Base-by-base conservation (phyloP, 1,139 yeast genomes). In the Hyphopichia burtonii region DNA sequence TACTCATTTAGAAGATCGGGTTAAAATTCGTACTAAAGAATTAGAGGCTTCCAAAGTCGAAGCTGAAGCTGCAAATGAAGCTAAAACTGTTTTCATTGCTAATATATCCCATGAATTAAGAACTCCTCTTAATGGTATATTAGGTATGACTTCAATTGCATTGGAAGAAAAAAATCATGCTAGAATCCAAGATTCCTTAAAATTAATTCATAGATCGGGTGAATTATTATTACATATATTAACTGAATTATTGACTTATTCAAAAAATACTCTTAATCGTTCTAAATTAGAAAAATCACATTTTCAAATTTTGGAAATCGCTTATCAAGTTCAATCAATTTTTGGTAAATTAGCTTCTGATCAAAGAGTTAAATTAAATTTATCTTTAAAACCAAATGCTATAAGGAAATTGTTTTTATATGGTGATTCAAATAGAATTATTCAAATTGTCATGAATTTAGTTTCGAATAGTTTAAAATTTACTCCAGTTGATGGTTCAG, bases 101-200 rank as follows among this genome's bases (percentile, higher is more conserved):
- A 93, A 91, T 59, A 90, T 93, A 31, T 90, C 97, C 0, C 98
- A 93, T 59, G 99, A 93, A 65, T 74, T 93, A 56, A 76, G 97
- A 51, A 93, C 99, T 0, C 99, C 99, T 1, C 70, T 93, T 52
- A 93, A 93, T 62, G 99, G 98, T 59, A 93, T 93, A 36, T 68
- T 93, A 44, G 99, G 99, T 43, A 88, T 93, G 96, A 87, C 97
- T 0, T 86, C 96, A 1, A 88, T 91, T 43, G 93, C 96, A 2
- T 79, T 89, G 83, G 93, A 87, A 19, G 97, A 91, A 60, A 71
- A 72, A 10, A 93, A 88, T 53, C 72, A 74, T 7, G 61, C 71
- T 4, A 81, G 83, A 51, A 80, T 88, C 16, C 82, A 84, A 52
- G 84, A 82, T 42, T 68, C 74, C 2, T 68, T 91, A 48, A 84